Percentiles rank a stretch among this genome's conserved stretches.
phyloP scores from a whole-genome alignment of 2,329 filamentous ascomycete genomes.

The Hypoxylon sp. region DNA sequence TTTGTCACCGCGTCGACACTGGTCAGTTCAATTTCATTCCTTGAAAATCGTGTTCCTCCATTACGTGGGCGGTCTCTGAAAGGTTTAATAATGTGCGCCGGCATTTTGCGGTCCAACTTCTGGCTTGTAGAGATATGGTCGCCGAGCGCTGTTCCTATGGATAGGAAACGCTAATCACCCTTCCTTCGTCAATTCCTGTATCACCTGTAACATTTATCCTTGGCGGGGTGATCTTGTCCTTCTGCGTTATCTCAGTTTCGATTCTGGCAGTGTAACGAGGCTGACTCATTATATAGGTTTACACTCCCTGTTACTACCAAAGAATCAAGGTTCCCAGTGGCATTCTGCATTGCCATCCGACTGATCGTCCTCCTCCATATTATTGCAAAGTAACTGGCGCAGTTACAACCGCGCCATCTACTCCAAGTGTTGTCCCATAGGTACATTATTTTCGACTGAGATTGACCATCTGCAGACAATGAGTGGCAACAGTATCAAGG shows the following conservation, averaged over 20 bases:
- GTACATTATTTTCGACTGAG: constrained; percentile 25
- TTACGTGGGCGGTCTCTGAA: constrained; percentile 9
- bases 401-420: too few species aligned
- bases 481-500: constrained; percentile 66
- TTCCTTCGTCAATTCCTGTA: constrained; percentile 37
- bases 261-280: constrained; percentile 18
- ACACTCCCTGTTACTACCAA: constrained; percentile 20
- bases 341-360: constrained; percentile 19
- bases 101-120: constrained; percentile 26
- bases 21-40: constrained; percentile 49
- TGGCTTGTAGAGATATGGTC: constrained; percentile 32
- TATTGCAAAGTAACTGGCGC: background rate
- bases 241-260: constrained; percentile 15
- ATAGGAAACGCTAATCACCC: constrained; percentile 34
- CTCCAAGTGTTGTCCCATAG: too few species aligned
- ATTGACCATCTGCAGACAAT: constrained; percentile 56
- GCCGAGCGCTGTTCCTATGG: constrained; percentile 29
- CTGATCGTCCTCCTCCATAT: constrained; percentile 19
- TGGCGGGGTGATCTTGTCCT: constrained; percentile 24
- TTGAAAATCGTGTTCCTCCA: constrained; percentile 11
- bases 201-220: constrained; percentile 25
- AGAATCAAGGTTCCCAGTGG: constrained; percentile 28
- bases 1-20: constrained; percentile 42
- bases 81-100: constrained; percentile 27
- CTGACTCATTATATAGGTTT: constrained; percentile 37